Percentiles rank a stretch among this genome's conserved stretches.
phyloP scores from a whole-genome alignment of 164 flowering plant species.

The Brasenia schreberi region DNA sequence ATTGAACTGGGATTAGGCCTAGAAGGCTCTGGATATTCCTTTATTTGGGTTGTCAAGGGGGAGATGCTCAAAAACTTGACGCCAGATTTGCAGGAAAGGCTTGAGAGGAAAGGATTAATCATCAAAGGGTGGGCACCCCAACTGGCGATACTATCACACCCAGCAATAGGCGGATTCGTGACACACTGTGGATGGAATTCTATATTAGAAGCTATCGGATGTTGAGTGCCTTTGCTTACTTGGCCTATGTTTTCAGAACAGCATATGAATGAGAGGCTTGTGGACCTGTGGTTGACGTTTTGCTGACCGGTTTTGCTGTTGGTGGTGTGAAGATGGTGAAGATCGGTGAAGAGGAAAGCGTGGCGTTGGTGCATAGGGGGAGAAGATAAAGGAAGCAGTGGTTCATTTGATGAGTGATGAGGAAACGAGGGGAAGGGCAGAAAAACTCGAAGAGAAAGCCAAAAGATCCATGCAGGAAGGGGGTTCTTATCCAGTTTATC shows the following conservation, averaged over 20 bases:
- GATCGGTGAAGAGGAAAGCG: constrained; percentile 30
- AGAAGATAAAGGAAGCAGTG: constrained; percentile 22
- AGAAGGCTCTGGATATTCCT: constrained; percentile 32
- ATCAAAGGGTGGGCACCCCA: constrained; percentile 71
- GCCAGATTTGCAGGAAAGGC: constrained; percentile 1
- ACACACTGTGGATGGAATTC: constrained; percentile 78
- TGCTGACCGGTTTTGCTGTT: constrained; percentile 28
- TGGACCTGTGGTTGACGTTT: constrained; percentile 24
- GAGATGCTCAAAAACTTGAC: neutral
- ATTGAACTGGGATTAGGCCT: constrained; percentile 36
- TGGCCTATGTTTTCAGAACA: constrained; percentile 59
- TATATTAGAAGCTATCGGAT: constrained; percentile 30
- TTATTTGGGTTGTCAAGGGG: constrained; percentile 32
- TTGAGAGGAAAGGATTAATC: constrained; percentile 28
- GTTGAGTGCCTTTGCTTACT: constrained; percentile 48
- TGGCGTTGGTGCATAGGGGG: neutral
- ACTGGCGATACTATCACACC: constrained; percentile 38
- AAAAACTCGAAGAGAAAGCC: too few species aligned
- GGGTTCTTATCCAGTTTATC: too few species aligned
- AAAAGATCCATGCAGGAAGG: too few species aligned
- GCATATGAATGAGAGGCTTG: constrained; percentile 40
- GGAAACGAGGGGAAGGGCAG: too few species aligned
- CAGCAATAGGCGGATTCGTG: constrained; percentile 37
- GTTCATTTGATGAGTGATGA: too few species aligned
- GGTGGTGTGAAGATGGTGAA: constrained; percentile 22